Evolutionary conservation across 2,329 filamentous ascomycete species (phyloP), one percentile per base, ranked within the genome.

Genomic region (Calcarisporium arbuscula): DNA sequence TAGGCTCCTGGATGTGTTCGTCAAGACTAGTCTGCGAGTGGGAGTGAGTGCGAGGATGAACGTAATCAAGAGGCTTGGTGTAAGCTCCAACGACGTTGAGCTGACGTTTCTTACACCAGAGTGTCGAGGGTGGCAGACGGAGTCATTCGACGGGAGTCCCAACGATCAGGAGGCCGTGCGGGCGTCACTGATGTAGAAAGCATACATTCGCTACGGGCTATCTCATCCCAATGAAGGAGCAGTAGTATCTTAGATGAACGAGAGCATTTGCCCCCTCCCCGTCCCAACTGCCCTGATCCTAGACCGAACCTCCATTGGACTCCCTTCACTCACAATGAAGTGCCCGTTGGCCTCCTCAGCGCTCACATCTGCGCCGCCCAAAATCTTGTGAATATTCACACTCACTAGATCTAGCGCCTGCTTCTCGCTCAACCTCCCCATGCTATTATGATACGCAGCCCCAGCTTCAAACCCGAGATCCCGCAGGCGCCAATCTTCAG

Each of bases 271-370:
- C 14, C 46, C 44, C 38, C 48, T 43, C 1, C 56, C 56, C 10
- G 48, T 46, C 1, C 64, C 67, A 11, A 80, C 68, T 9, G 67
- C 75, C 49, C 65, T 67, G 28, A 82, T 64, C 30, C 70, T 57
- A 6, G 67, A 67, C 5, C 69, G 71, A 49, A 81, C 72, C 45
- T 77, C 67, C 41, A 84, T 48, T 15, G 80, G 80, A 44, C 64
- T 77, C 0, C 77, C 77, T 50, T 83, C 78, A 34, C 67, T 77
- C 6, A 83, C 63, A 4, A 80, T 64, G 57, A 81, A 83, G 42
- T 82, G 70, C 0, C 61, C 45, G 19, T 39, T 45, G 3, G 42
- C 41, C 20, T 39, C 41, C 23, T 53, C 40, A 6, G 51, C 28
- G 14, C 10, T 10, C 22, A 25, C 39, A 31, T 51, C 46, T 27